A percentile compares a stretch with the other conserved stretches of the same genome.
Conservation (phyloP, 2,329 filamentous ascomycete species). For the Sarocladiaceae sp. region DNA sequence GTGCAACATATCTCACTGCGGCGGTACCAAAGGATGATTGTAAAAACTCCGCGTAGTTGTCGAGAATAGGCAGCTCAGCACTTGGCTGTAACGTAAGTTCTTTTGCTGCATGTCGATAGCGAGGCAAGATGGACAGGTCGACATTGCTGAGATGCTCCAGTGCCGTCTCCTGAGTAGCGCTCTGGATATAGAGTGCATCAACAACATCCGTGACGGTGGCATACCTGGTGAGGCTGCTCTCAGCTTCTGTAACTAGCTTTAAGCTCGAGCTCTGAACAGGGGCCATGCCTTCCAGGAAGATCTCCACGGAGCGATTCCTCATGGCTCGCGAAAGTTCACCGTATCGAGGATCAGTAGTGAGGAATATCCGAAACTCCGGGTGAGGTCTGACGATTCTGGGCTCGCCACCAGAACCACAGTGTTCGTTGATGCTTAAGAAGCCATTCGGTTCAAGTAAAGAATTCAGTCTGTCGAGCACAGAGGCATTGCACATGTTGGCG, state of each 20-base stretch:
- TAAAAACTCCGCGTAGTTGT: conserved; percentile 24
- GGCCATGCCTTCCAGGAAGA: conserved; percentile 60
- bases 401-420: conserved; percentile 76
- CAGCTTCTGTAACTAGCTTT: conserved; percentile 41
- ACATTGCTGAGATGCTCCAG: conserved; percentile 44
- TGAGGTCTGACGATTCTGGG: conserved; percentile 79
- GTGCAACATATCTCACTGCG: conserved; percentile 27
- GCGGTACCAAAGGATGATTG: conserved; percentile 26
- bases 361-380: conserved; percentile 82
- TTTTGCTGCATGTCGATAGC: neutral
- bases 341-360: conserved; percentile 88
- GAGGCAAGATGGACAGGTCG: conserved; percentile 29
- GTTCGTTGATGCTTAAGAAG: conserved; percentile 86
- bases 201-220: conserved; percentile 31
- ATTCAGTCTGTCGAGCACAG: conserved; percentile 90
- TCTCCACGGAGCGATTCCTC: conserved; percentile 90
- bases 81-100: neutral
- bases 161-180: conserved; percentile 20
- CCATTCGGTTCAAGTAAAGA: conserved; percentile 91
- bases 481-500: conserved; percentile 92
- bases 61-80: conserved; percentile 11
- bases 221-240: conserved; percentile 46
- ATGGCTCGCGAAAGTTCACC: conserved; percentile 94
- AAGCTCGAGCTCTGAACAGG: conserved; percentile 27
- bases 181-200: conserved; percentile 10